These are phyloP conservation scores for Pichia californica DNA, from an alignment of 805 yeast species.

Conservation along the genomic window DNA sequence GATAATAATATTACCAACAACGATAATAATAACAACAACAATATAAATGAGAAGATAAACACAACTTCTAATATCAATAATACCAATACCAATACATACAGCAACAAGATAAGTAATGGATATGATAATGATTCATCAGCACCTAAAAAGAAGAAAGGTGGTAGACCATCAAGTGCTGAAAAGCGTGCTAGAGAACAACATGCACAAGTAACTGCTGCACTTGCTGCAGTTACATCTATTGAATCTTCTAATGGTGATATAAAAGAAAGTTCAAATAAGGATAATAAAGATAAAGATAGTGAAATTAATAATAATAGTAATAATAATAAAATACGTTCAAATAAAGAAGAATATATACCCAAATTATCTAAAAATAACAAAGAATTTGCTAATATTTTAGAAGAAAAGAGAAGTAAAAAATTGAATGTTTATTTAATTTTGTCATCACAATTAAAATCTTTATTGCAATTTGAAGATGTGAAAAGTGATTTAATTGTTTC, in stretches of 20 bases:
- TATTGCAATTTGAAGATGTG: conserved; percentile 28
- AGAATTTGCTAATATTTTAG: conserved; percentile 13
- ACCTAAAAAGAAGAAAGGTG: conserved; percentile 4
- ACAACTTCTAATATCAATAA: background rate
- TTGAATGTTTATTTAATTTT: conserved; percentile 37
- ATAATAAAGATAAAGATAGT: no score
- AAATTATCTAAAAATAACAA: conserved; percentile 29
- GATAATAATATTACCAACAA: background rate
- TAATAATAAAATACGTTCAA: conserved; percentile 5
- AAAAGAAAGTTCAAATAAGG: background rate
- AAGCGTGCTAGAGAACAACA: conserved; percentile 5
- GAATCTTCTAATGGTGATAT: background rate
- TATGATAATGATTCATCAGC: background rate
- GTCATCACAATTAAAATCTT: conserved; percentile 37
- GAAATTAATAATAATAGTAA: no score
- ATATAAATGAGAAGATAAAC: no score
- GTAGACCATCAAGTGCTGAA: conserved; percentile 6
- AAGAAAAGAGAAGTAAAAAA: conserved; percentile 17
- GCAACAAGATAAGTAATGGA: background rate
- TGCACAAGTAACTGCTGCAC: conserved; percentile 1
- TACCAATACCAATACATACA: background rate
- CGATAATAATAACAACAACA: no score
- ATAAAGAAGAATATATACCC: conserved; percentile 27
- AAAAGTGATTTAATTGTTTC: conserved; percentile 40
- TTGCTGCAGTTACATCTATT: background rate